Evolutionary conservation across 164 flowering plant species (phyloP).

Genomic region (Nymphaea thermarum): DNA sequence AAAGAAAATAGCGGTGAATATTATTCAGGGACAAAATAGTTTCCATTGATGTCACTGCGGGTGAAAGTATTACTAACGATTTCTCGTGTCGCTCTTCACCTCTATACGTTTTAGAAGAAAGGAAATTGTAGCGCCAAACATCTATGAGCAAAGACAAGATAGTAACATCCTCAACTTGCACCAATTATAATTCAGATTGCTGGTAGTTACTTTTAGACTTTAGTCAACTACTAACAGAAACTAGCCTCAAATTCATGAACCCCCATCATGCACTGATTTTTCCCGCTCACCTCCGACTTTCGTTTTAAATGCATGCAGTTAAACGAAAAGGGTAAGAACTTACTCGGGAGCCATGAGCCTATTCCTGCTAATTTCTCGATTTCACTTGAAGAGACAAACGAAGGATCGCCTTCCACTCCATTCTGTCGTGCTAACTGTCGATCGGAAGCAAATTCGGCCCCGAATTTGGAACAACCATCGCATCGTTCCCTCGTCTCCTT

Average conservation of each 20-base stretch:
- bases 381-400: not conserved
- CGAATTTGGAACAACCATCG: not conserved
- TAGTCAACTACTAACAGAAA: no score
- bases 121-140: no score
- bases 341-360: not conserved
- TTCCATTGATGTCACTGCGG: not conserved
- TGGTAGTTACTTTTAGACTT: no score
- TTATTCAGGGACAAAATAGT: not conserved
- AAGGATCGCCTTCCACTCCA: not conserved
- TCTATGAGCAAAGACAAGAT: no score
- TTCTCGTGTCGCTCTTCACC: no score
- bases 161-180: no score
- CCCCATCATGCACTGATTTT: no score
- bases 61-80: not conserved
- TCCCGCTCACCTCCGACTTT: no score
- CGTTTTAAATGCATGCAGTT: no score
- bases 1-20: not conserved
- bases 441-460: not conserved
- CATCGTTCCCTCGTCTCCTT: not conserved
- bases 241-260: no score
- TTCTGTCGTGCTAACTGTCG: not conserved
- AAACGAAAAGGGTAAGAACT: not conserved
- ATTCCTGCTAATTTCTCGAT: not conserved
- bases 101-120: no score
- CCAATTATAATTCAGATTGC: no score